Conservation (phyloP, 495 filamentous ascomycete genomes). For the Trichocladium antarcticum region DNA sequence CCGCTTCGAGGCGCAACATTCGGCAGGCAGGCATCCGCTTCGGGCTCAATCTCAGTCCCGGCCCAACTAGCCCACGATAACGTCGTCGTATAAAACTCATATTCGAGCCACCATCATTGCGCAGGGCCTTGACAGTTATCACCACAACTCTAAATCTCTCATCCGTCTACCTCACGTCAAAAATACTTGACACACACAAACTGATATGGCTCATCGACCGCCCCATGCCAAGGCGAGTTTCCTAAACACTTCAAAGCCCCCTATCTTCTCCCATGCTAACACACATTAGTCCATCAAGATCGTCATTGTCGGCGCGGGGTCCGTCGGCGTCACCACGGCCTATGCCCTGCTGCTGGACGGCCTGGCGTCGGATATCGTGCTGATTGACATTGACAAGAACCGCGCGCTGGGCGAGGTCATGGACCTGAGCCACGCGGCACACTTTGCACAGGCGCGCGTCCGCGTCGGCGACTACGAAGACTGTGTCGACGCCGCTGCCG, state of each 20-base stretch:
- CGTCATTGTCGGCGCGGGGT: conserved; percentile 41
- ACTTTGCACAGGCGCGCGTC: conserved; percentile 26
- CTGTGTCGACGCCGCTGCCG: conserved; percentile 42
- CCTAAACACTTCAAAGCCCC: background rate
- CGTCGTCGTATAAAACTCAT: too few species aligned
- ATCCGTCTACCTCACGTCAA: too few species aligned
- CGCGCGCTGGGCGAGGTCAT: conserved; percentile 30
- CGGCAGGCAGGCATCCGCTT: background rate
- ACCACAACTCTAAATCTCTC: too few species aligned
- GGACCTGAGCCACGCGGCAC: conserved; percentile 29
- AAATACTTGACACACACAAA: too few species aligned
- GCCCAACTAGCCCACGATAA: too few species aligned
- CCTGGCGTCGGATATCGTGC: conserved; percentile 43
- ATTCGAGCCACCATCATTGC: background rate
- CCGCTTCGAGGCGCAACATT: background rate
- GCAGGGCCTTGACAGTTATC: too few species aligned
- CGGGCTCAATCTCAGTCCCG: background rate
- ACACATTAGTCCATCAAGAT: conserved; percentile 20
- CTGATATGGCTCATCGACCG: background rate
- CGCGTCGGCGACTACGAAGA: conserved; percentile 26
- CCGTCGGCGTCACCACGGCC: conserved; percentile 44
- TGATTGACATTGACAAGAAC: conserved; percentile 27
- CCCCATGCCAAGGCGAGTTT: background rate
- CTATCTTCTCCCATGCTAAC: background rate
- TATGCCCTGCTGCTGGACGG: conserved; percentile 42